Percentiles rank a stretch among this genome's conserved stretches.
Evolutionary conservation across 371 early-diverging fungal species (phyloP).

Genomic region (Mortierella sp.): DNA sequence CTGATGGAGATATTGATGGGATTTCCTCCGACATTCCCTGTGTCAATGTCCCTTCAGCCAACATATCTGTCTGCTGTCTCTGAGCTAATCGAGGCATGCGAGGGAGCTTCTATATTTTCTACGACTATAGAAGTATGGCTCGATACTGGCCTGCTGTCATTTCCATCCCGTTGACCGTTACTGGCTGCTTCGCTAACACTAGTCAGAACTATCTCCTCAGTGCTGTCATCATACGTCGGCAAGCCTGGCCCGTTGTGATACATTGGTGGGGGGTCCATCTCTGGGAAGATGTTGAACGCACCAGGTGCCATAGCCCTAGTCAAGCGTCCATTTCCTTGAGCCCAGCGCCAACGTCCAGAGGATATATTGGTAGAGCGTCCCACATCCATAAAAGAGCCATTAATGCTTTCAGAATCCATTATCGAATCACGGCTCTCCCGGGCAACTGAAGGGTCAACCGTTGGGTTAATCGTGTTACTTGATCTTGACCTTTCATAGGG

Average conservation of each 20-base stretch:
- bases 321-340: neutral
- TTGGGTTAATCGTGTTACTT: neutral
- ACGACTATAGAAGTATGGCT: neutral
- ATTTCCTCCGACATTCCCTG: neutral
- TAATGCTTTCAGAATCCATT: neutral
- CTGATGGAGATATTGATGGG: neutral
- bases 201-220: conserved; percentile 20
- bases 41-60: neutral
- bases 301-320: neutral
- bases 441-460: neutral
- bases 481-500: neutral
- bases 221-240: conserved; percentile 21
- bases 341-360: conserved; percentile 29
- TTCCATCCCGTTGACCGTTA: neutral
- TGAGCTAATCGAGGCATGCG: neutral
- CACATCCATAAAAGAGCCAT: neutral
- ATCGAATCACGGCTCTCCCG: conserved; percentile 5
- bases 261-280: conserved; percentile 35
- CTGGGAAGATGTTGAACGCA: conserved; percentile 4
- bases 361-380: neutral
- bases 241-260: conserved; percentile 28
- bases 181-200: neutral
- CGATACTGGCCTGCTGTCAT: neutral
- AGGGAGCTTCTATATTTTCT: neutral
- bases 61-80: neutral